A percentile compares a stretch with the other conserved stretches of the same genome.
Evolutionary conservation across 2,329 filamentous ascomycete species (phyloP).

Genomic region (Chrysoporthe deuterocubensis): DNA sequence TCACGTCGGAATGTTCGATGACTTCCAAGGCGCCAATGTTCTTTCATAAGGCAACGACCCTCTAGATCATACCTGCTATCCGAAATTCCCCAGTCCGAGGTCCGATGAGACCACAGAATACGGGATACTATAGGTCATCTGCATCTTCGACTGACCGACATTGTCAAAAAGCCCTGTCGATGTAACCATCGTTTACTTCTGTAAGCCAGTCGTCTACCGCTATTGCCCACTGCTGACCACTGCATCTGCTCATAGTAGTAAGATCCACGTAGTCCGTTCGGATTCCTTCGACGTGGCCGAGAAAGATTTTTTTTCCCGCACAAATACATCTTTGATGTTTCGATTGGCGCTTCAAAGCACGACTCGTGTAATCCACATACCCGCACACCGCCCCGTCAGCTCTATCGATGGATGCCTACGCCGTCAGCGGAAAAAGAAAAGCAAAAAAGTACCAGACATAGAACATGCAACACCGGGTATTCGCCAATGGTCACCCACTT

Average conservation of each 20-base stretch:
- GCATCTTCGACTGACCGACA: neutral
- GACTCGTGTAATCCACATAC: neutral
- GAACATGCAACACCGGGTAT: conserved; percentile 17
- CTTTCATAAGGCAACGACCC: neutral
- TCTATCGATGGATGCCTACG: neutral
- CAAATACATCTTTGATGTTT: neutral
- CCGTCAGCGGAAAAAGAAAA: neutral
- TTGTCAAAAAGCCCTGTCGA: neutral
- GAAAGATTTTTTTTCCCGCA: neutral
- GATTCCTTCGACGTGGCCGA: neutral
- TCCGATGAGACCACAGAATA: neutral
- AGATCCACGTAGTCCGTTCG: neutral
- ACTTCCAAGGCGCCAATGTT: neutral
- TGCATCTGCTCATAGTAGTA: neutral
- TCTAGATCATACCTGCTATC: neutral
- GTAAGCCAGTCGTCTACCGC: neutral
- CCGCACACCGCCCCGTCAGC: neutral
- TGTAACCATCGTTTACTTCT: neutral
- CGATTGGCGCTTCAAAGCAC: neutral
- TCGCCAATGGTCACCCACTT: conserved; percentile 18
- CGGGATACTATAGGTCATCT: neutral
- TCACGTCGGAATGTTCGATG: neutral
- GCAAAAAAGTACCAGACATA: neutral
- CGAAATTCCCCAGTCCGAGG: neutral
- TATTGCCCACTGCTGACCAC: neutral